These are phyloP conservation scores for Aspergillus caelatus DNA, from an alignment of 2,329 filamentous ascomycete genomes.

Conservation along the genomic window DNA sequence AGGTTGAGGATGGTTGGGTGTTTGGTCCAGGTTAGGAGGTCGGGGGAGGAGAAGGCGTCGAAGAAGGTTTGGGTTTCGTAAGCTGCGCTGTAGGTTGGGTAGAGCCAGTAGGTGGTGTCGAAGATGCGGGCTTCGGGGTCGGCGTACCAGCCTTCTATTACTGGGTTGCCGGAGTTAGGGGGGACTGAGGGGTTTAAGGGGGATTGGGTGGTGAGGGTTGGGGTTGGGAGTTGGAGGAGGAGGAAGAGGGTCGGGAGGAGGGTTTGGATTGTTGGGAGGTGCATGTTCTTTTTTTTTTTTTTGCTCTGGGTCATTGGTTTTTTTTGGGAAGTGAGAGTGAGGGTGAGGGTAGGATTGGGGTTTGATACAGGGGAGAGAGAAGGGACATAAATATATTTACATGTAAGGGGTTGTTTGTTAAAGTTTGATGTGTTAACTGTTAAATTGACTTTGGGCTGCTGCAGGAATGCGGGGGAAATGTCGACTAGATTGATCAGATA, in stretches of 20 bases:
- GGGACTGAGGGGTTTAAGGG: not conserved
- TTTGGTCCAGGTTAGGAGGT: conserved; percentile 54
- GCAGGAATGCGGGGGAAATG: not conserved
- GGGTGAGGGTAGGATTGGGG: not conserved
- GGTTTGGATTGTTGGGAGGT: not conserved
- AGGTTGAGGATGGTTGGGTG: conserved; percentile 49
- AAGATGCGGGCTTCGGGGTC: conserved; percentile 55
- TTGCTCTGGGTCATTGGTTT: too few species aligned
- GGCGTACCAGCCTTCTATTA: conserved; percentile 55
- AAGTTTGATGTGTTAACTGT: not conserved
- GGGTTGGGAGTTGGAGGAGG: not conserved
- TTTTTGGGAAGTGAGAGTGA: not conserved
- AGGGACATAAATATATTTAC: not conserved
- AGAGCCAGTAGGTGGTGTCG: conserved; percentile 52
- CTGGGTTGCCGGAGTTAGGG: conserved; percentile 44
- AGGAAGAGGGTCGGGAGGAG: conserved; percentile 3
- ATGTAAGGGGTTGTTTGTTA: not conserved
- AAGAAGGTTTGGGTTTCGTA: conserved; percentile 55
- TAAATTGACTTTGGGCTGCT: not conserved
- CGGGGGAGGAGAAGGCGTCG: conserved; percentile 55
- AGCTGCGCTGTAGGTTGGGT: conserved; percentile 48
- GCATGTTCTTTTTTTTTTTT: not conserved
- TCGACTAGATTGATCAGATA: not conserved
- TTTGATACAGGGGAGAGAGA: not conserved
- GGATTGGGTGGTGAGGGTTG: conserved; percentile 6